Conservation (phyloP, 306 rosid genomes). For the Aeschynomene evenia region DNA sequence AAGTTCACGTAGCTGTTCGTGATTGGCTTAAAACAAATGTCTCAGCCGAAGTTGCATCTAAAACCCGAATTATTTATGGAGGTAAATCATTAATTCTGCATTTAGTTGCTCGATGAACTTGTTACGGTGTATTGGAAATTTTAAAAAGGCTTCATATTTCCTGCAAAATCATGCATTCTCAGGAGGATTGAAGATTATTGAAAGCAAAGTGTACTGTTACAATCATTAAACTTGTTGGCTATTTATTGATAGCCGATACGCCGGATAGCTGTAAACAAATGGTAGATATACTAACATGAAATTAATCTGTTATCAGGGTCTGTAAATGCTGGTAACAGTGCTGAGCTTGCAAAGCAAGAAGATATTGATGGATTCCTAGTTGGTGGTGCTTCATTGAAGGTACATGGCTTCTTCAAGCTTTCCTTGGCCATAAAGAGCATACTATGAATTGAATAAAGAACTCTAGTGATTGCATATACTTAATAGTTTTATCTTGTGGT, state of each 20-base stretch:
- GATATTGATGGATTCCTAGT: conserved; percentile 98
- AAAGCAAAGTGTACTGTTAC: background rate
- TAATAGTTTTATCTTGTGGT: conserved; percentile 26
- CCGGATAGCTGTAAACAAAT: background rate
- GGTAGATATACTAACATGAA: background rate
- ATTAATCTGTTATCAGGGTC: conserved; percentile 60
- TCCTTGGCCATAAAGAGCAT: background rate
- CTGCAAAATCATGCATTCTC: background rate
- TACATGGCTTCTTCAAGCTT: conserved; percentile 43
- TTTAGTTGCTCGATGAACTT: conserved; percentile 20
- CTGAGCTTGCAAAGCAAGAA: conserved; percentile 93
- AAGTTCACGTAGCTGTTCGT: conserved; percentile 89
- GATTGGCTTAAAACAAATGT: conserved; percentile 87
- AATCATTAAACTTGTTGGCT: background rate
- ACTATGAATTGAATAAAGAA: background rate
- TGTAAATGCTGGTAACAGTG: conserved; percentile 84
- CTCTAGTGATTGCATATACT: background rate
- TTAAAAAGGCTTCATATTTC: background rate
- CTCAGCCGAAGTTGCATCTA: conserved; percentile 87
- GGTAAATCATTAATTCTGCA: conserved; percentile 48
- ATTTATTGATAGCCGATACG: background rate
- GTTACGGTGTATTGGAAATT: background rate
- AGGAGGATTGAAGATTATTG: background rate
- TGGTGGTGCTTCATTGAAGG: conserved; percentile 98
- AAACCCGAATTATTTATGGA: conserved; percentile 92